Evolutionary conservation across 2,329 filamentous ascomycete species (phyloP).

Genomic region (Colletotrichum viniferum): DNA sequence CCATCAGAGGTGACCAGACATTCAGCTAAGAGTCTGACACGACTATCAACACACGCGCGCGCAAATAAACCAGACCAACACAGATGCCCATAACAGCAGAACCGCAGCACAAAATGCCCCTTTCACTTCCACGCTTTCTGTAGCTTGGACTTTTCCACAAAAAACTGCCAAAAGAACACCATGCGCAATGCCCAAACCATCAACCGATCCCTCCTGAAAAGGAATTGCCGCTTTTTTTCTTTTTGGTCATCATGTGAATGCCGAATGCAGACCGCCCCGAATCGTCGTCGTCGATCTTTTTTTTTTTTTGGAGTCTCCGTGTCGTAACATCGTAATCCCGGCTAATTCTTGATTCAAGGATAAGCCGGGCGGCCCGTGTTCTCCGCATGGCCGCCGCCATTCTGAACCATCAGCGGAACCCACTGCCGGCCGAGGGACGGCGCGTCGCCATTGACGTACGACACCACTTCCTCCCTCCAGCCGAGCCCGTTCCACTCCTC

Average conservation of each 20-base stretch:
- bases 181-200: slow-evolving; percentile 12
- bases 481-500: slow-evolving; percentile 52
- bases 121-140: background rate
- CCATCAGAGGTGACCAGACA: background rate
- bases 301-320: slow-evolving; percentile 13
- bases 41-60: background rate
- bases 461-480: slow-evolving; percentile 51
- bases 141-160: background rate
- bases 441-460: slow-evolving; percentile 42
- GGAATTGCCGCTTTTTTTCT: slow-evolving; percentile 10
- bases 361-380: slow-evolving; percentile 8
- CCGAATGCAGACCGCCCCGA: background rate
- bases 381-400: background rate
- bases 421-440: slow-evolving; percentile 49
- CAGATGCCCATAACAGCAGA: background rate
- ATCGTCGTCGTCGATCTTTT: background rate
- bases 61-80: background rate
- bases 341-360: slow-evolving; percentile 9
- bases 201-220: background rate
- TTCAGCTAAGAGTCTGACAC: background rate
- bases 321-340: slow-evolving; percentile 22
- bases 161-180: slow-evolving; percentile 7
- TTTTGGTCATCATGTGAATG: slow-evolving; percentile 13
- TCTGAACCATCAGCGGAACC: slow-evolving; percentile 37
- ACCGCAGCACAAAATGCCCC: background rate